Base-by-base conservation (phyloP, 2,329 filamentous ascomycete genomes). In the Penicillium sp. region DNA sequence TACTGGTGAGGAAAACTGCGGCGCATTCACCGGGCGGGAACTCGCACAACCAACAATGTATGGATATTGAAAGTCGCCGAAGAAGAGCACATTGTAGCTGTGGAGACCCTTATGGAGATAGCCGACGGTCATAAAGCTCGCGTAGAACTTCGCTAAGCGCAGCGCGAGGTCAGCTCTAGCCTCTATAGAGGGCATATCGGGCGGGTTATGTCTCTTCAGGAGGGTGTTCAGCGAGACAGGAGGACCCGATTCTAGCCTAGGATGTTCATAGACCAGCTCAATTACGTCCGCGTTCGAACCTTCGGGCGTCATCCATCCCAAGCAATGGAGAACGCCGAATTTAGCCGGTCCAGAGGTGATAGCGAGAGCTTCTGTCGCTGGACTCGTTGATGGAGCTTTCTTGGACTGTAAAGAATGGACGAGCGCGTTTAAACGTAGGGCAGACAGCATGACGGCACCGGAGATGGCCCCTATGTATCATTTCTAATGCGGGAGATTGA, bases 21-120 rank as follows among this genome's bases (percentile, higher is more conserved):
- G 38, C 3, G 38, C 5, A 13, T 3, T 44, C 1, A 5, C 38
- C n/a, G 38, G 38, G 3, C 38, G 38, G 11, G 38, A 44, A 1
- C n/a, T n/a, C n/a, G 38, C 38, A n/a, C 5, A 44, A n/a, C 38
- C 38, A 44, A 44, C 3, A 44, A 44, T 44, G 0, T 44, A 44
- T 44, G 38, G 38, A 44, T 11, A 3, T 11, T 13, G 3, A 5
- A n/a, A 13, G 38, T 44, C 38, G 38, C n/a, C 30, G 2, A 52
- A 52, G 49, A 52, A 52, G 8, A 52, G 31, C 21, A 52, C 26
- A 26, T 52, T 52, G 23, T 52, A 21, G 31, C 49, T 52, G 9
- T 52, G 49, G 23, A 52, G 30, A 3, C 49, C 49, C 30, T 31
- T 52, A 26, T 52, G 49, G 13, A 52, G 21, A 30, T 52, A 52